Evolutionary conservation across 371 early-diverging fungal genomes (phyloP), one percentile per base, ranked within the genome.

Genomic region (Vairimorpha apis): DNA sequence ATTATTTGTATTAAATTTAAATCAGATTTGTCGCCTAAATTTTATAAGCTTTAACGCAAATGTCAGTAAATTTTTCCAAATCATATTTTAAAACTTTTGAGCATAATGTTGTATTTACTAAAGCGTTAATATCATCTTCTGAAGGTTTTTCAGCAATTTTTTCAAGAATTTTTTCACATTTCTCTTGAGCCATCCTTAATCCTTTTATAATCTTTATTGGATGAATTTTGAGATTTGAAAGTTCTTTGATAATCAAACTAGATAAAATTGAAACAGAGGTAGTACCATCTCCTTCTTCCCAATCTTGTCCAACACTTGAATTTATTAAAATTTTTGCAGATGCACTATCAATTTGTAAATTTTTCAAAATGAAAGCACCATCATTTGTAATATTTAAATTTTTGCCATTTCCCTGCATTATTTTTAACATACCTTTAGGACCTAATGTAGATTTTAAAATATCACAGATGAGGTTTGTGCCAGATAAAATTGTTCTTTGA

Each of bases 261-360:
- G 97, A 94, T 65, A 99, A 86, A 37, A 99, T 93, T 80, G 94
- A 92, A 16, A 99, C 95, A 3, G 94, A 92, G 30, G 99, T 99
- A 14, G 97, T 99, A 56, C 99, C 99, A 84, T 99, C 99, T 66
- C 99, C 99, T 27, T 97, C 97, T 84, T 97, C 97, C 83, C 92
- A 94, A 84, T 97, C 97, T 86, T 99, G 99, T 13, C 92, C 95
- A 81, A 94, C 92, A 72, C 95, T 93, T 66, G 91, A 25, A 59
- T 77, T 76, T 74, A 97, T 94, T 55, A 97, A 86, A 14, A 99
- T 92, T 84, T 94, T 93, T 71, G 98, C 97, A 38, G 95, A 93
- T 4, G 97, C 91, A 81, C 94, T 93, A 83, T 96, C 95, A 44
- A 97, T 87, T 16, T 91, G 89, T 72, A 97, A 92, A 47, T 92